phyloP scores from a whole-genome alignment of 345 rosid genomes.

The Microcos paniculata region DNA sequence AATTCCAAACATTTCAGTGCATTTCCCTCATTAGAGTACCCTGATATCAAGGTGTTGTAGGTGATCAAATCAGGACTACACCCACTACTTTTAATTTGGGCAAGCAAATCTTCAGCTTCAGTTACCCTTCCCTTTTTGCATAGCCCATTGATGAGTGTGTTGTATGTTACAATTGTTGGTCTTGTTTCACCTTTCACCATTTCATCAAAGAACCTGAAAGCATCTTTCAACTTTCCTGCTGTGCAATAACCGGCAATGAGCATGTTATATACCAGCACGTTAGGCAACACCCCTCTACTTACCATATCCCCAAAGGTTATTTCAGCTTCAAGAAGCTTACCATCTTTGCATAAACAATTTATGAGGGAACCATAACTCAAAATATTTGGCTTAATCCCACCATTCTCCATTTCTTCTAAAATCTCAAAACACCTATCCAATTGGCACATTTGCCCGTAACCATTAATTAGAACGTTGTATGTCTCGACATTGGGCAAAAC shows the following conservation, averaged over 20 bases:
- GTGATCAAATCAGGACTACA: conserved; percentile 64
- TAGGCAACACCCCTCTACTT: conserved; percentile 55
- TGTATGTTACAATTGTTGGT: conserved; percentile 72
- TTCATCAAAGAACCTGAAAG: conserved; percentile 60
- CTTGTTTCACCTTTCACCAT: conserved; percentile 47
- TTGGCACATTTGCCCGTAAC: conserved; percentile 57
- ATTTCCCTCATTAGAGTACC: conserved; percentile 51
- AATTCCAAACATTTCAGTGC: conserved; percentile 53
- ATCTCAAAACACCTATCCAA: conserved; percentile 66
- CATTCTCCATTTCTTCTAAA: conserved; percentile 77
- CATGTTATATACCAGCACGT: conserved; percentile 69
- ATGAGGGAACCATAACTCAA: conserved; percentile 73
- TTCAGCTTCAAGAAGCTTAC: conserved; percentile 78
- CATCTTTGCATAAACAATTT: conserved; percentile 63
- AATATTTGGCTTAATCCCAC: conserved; percentile 58
- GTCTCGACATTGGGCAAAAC: conserved; percentile 58
- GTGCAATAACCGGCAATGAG: conserved; percentile 59
- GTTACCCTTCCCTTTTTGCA: conserved; percentile 49
- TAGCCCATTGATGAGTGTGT: conserved; percentile 66
- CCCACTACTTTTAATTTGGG: conserved; percentile 44
- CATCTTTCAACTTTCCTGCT: conserved; percentile 55
- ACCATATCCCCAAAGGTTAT: conserved; percentile 61
- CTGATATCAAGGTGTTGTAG: conserved; percentile 72
- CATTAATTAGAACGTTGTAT: conserved; percentile 60
- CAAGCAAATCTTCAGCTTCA: conserved; percentile 70